Evolutionary conservation across 2,329 filamentous ascomycete genomes (phyloP).

Genomic region (Hansfordia pulvinata): DNA sequence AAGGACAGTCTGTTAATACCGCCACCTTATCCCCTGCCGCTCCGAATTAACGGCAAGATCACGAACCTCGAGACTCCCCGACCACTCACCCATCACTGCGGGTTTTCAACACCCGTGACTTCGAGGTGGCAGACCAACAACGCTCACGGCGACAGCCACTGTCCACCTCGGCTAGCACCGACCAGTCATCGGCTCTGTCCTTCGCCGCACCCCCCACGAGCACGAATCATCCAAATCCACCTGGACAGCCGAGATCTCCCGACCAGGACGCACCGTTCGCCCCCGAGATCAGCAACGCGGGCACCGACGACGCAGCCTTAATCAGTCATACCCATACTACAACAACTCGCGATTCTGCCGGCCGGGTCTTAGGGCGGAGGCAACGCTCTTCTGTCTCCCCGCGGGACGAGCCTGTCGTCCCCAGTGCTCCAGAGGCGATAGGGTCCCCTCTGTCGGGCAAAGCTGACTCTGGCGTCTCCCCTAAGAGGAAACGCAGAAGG

Average conservation of each 20-base stretch:
- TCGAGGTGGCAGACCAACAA: conserved; percentile 64
- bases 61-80: too few relatives aligned
- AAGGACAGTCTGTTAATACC: too few relatives aligned
- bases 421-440: conserved; percentile 7
- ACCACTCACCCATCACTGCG: too few relatives aligned
- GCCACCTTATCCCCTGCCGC: too few relatives aligned
- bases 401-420: conserved; percentile 20
- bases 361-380: conserved; percentile 40
- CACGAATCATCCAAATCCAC: conserved; percentile 7
- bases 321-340: too few relatives aligned
- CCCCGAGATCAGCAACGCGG: too few relatives aligned
- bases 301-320: too few relatives aligned
- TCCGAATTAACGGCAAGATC: too few relatives aligned
- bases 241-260: conserved; percentile 7
- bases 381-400: conserved; percentile 31
- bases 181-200: conserved; percentile 44
- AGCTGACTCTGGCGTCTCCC: conserved; percentile 11
- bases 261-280: conserved; percentile 10
- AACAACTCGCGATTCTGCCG: too few relatives aligned
- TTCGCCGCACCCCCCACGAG: conserved; percentile 7
- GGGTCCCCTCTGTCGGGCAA: too few relatives aligned
- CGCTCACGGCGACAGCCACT: conserved; percentile 30
- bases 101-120: conserved; percentile 28
- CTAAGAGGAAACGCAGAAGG: conserved; percentile 45
- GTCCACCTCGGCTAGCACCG: conserved; percentile 51